Conservation (phyloP, 2,329 filamentous ascomycete species). For the Scedosporium boydii region DNA sequence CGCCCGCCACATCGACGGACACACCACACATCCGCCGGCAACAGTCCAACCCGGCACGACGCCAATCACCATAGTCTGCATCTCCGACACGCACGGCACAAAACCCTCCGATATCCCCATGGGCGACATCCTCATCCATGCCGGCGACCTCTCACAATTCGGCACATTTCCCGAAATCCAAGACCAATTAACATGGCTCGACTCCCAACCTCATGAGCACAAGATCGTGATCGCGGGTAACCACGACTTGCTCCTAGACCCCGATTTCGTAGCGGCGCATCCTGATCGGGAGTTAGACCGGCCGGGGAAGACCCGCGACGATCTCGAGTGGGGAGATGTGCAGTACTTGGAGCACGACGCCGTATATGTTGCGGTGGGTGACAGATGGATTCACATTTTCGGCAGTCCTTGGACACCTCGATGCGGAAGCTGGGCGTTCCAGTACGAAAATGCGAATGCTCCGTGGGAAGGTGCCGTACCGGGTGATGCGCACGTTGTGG, state of each 20-base stretch:
- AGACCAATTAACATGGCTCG: slow-evolving; percentile 21
- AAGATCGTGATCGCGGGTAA: slow-evolving; percentile 39
- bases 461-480: slow-evolving; percentile 17
- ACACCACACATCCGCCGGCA: neutral
- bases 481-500: slow-evolving; percentile 21
- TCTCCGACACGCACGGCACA: slow-evolving; percentile 35
- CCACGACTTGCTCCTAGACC: slow-evolving; percentile 28
- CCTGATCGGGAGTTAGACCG: slow-evolving; percentile 11
- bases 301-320: neutral
- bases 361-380: neutral
- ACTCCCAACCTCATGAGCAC: slow-evolving; percentile 20
- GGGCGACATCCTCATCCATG: slow-evolving; percentile 36
- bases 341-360: neutral
- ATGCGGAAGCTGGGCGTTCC: slow-evolving; percentile 30
- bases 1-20: neutral
- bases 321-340: slow-evolving; percentile 1
- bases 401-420: slow-evolving; percentile 21
- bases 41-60: neutral
- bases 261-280: slow-evolving; percentile 5
- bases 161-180: neutral
- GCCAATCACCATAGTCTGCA: neutral
- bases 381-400: neutral
- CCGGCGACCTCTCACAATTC: slow-evolving; percentile 34
- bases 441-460: slow-evolving; percentile 22
- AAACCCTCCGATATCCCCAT: slow-evolving; percentile 22